Evolutionary conservation across 2,329 filamentous ascomycete species (phyloP), one percentile per base, ranked within the genome.

Genomic region (Claviceps capensis): DNA sequence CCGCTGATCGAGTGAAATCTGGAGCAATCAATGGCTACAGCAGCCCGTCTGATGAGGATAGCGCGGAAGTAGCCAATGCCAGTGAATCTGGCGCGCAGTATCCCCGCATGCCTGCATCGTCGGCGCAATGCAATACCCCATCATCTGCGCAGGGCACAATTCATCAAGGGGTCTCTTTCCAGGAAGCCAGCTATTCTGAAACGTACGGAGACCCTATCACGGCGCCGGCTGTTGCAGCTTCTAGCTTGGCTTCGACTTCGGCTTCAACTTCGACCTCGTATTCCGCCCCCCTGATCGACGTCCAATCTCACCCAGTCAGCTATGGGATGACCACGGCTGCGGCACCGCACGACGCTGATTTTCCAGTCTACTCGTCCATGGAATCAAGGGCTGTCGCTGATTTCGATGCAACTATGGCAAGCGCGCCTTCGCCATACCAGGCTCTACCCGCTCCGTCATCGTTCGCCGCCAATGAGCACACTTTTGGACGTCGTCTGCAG

Each of bases 401-500:
- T 51, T 48, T 55, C 49, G 53, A 52, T 22, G 14, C 13, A 47
- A 58, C 51, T 50, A 19, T 55, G 50, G 54, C 65, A 14, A 37
- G 57, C 19, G 47, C 45, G 16, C 53, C 53, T 3, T 58, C 63
- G 7, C 61, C 65, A 2, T 70, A 68, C 41, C 61, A 63, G 6
- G 56, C 65, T 0, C 62, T 76, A 16, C 66, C 71, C 1, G 56
- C 69, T 1, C 76, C 78, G 0, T 68, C 63, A 22, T 81, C 79
- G 0, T 82, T 83, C 62, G 74, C 79, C 9, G 75, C 77, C 52
- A 72, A 79, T 26, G 86, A 90, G 63, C 69, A 72, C 1, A 82
- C 76, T 1, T 90, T 94, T 58, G 81, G 81, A 11, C 79, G 86
- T 7, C 76, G 84, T 4, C 69, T 94, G 4, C 84, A 87, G 48